These are phyloP conservation scores for Taxawa tesnikishii DNA, from an alignment of 2,329 filamentous ascomycete species.

Conservation along the genomic window DNA sequence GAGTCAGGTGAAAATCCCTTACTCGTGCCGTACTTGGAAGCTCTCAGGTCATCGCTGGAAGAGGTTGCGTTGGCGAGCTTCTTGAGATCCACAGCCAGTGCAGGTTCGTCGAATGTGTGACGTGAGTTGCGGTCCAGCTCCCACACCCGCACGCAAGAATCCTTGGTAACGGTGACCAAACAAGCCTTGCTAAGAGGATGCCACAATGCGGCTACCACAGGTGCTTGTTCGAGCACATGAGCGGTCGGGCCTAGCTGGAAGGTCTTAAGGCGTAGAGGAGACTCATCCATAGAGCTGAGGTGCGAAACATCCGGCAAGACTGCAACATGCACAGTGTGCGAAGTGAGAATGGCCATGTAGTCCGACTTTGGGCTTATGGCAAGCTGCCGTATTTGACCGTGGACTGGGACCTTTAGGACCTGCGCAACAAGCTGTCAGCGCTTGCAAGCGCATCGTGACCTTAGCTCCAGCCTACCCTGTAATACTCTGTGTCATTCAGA, in stretches of 20 bases:
- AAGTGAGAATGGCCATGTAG: slow-evolving; percentile 74
- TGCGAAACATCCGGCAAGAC: slow-evolving; percentile 72
- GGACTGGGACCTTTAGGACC: slow-evolving; percentile 66
- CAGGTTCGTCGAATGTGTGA: slow-evolving; percentile 75
- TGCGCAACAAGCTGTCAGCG: slow-evolving; percentile 24
- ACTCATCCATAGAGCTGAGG: slow-evolving; percentile 51
- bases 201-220: slow-evolving; percentile 75
- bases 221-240: slow-evolving; percentile 75
- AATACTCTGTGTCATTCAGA: too few species aligned
- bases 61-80: slow-evolving; percentile 78
- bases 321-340: slow-evolving; percentile 78
- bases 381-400: slow-evolving; percentile 74
- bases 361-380: slow-evolving; percentile 70
- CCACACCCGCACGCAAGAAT: slow-evolving; percentile 83
- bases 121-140: slow-evolving; percentile 74
- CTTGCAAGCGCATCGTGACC: not conserved
- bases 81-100: slow-evolving; percentile 74
- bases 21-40: slow-evolving; percentile 59
- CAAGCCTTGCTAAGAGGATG: slow-evolving; percentile 83
- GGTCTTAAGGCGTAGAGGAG: slow-evolving; percentile 66
- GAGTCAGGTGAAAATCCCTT: slow-evolving; percentile 79
- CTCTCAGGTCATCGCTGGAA: slow-evolving; percentile 70
- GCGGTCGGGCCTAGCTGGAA: slow-evolving; percentile 88
- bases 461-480: too few species aligned
- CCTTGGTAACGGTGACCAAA: slow-evolving; percentile 76